Evolutionary conservation across 805 yeast genomes (phyloP), one percentile per base, ranked within the genome.

Genomic region (Kuraishia molischiana): DNA sequence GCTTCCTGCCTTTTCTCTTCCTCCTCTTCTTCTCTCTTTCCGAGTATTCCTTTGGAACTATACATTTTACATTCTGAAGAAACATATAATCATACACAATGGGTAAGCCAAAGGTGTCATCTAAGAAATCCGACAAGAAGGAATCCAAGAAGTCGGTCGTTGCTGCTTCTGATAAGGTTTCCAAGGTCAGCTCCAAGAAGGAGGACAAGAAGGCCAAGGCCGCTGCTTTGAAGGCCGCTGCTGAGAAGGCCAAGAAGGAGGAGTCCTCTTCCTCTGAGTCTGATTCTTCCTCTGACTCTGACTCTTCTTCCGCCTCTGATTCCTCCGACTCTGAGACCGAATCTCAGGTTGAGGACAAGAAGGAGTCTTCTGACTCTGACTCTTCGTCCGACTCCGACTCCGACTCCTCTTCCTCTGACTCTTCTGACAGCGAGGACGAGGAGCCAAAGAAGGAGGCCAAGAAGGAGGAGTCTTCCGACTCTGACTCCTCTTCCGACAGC

Each of bases 381-480:
- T 54, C 62, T 14, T 51, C 49, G 20, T 48, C 54, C 18, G 47
- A 44, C 34, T 43, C 50, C 6, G 44, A 45, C 10, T 42, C 48
- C 22, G 31, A 28, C 17, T 28, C 31, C 13, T 28, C 31, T 14
- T 46, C 38, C 19, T 37, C 42, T 6, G 44, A 42, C 38, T 46
- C 54, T 29, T 38, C 40, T 32, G 54, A 46, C 24, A 51, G 60
- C 37, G 61, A 54, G 37, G 60, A 63, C 24, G 61, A 56, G 34
- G 55, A 53, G 26, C 19, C 24, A 19, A 29, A 34, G 37, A 32
- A 37, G 36, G 20, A 26, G 24, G 24, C 13, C 56, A 50, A 26
- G 31, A 22, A 24, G 10, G 32, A 42, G 62, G 61, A 40, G 56
- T 51, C 39, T 52, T 51, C 69, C 19, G 59, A 60, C 24, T 43